Conservation (phyloP, 2,329 filamentous ascomycete species). For the Fusarium staphyleae region DNA sequence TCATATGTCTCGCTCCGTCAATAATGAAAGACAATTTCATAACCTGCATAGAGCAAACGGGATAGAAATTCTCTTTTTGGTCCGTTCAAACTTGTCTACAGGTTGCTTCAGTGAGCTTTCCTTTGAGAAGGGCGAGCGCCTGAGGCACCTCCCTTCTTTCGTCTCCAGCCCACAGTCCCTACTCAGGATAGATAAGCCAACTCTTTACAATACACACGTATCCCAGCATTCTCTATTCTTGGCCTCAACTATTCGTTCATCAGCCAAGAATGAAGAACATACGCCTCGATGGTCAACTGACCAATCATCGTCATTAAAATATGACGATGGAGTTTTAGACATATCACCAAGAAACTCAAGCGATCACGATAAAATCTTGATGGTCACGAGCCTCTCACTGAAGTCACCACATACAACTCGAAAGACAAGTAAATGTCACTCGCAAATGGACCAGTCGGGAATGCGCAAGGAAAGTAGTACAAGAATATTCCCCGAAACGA, state of each 20-base stretch:
- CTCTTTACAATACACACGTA: too few species aligned
- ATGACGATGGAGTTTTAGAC: conserved; percentile 3
- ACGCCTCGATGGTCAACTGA: background rate
- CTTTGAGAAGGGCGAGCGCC: too few species aligned
- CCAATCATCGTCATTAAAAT: background rate
- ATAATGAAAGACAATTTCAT: background rate
- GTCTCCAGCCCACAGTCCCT: too few species aligned
- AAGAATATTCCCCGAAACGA: background rate
- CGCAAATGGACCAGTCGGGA: background rate
- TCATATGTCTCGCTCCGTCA: background rate
- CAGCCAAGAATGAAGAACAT: background rate
- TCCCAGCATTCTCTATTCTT: too few species aligned
- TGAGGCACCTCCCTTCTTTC: too few species aligned
- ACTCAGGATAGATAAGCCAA: too few species aligned
- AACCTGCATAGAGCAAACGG: background rate
- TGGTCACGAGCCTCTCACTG: too few species aligned
- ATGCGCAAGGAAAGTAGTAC: conserved; percentile 2
- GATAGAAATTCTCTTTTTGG: too few species aligned
- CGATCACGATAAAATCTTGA: background rate
- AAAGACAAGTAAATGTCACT: too few species aligned
- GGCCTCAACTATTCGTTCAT: background rate
- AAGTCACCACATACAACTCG: too few species aligned
- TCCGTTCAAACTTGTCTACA: too few species aligned
- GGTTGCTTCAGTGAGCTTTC: too few species aligned
- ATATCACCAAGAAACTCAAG: conserved; percentile 4